phyloP scores from a whole-genome alignment of 129 eudicot species.

The Flaveria brownii region DNA sequence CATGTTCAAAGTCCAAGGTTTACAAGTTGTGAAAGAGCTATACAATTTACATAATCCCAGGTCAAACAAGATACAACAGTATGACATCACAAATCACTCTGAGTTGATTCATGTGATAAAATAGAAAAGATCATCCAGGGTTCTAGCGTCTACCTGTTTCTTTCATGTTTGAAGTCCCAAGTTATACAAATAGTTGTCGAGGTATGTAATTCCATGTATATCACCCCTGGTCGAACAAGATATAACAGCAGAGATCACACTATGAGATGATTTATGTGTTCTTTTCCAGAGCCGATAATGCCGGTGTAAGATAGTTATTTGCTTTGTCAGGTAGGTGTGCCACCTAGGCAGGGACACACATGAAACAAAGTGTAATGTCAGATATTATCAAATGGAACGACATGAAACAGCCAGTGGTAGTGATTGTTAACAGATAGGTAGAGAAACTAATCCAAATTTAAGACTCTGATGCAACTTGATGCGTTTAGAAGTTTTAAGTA shows the following conservation, averaged over 20 bases:
- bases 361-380: neutral
- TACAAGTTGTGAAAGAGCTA: conserved; percentile 16
- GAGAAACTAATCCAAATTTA: neutral
- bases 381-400: neutral
- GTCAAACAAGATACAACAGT: neutral
- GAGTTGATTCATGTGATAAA: neutral
- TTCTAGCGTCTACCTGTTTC: conserved; percentile 20
- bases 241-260: neutral
- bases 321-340: conserved; percentile 99
- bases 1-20: neutral
- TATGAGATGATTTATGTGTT: conserved; percentile 54
- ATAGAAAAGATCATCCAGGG: neutral
- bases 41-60: neutral
- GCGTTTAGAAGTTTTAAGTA: neutral
- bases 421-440: neutral
- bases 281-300: conserved; percentile 91
- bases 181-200: conserved; percentile 6
- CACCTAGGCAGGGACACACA: conserved; percentile 49
- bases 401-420: neutral
- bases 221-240: neutral
- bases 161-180: conserved; percentile 6
- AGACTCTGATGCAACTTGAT: neutral
- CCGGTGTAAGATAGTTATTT: conserved; percentile 90
- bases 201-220: conserved; percentile 28
- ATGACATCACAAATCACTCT: neutral